Base-by-base conservation (phyloP, 306 rosid genomes). In the Styphnolobium japonicum region DNA sequence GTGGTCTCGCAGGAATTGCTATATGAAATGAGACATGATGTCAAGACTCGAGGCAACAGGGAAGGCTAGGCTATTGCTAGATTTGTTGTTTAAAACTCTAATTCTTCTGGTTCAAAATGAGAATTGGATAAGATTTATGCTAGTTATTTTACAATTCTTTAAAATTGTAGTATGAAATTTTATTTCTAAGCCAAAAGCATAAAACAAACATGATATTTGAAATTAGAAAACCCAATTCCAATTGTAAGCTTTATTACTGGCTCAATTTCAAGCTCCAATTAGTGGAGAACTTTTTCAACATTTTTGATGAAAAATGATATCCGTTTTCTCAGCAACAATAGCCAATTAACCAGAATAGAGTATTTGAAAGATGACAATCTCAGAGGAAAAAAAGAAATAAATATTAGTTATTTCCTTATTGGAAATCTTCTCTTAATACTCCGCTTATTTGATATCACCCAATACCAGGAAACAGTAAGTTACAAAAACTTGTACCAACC, bases 221-320 rank as follows among this genome's bases (percentile, higher is more conserved):
- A 60, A 43, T 23, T 77, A 23, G 21, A 23, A 51, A 67, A 40
- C 14, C 6, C 19, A 27, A 52, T 39, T 40, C 0, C 25, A 15
- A 37, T 12, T 10, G 2, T 34, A 55, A 55, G 23, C 60, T 40
- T 78, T 49, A 53, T 67, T 19, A 18, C 58, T 67, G 25, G 75
- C 37, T 25, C 31, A 56, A 56, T 77, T 67, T 27, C 56, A 67
- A 53, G 75, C 75, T 16, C 75, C 45, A 37, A 66, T 29, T 66
- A 53, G 22, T 10, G 45, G 57, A 77, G 7, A 65, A 16, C 46
- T 25, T 11, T 49, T 71, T 49, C 11, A 51, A 18, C 25, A 31
- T 14, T 12, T 18, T 11, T 27, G 18, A 19, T 52, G 60, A 19
- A 52, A 9, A 2, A 42, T 27, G 70, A 46, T 61, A 29, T 0